Evolutionary conservation across 2,329 filamentous ascomycete species (phyloP).

Genomic region (Claviceps citrina): DNA sequence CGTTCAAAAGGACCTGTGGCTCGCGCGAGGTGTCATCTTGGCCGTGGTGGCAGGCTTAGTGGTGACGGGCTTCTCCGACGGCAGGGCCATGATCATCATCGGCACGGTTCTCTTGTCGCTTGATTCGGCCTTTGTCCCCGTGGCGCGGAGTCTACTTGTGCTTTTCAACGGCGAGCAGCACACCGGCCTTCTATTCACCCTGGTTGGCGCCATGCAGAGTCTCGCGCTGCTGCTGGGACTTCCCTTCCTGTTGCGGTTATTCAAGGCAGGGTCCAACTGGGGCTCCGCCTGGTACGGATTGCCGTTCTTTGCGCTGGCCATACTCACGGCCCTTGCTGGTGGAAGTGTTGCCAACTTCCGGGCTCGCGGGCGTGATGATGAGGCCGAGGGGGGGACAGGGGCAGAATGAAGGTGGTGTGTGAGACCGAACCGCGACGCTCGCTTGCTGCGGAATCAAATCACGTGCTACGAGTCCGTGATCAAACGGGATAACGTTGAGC

Average conservation of each 20-base stretch:
- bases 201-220: neutral
- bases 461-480: too few species aligned
- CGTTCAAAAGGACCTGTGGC: slow-evolving; percentile 2
- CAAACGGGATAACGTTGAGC: too few species aligned
- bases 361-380: neutral
- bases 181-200: neutral
- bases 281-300: neutral
- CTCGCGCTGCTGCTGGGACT: neutral
- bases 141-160: slow-evolving; percentile 2
- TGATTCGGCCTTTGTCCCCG: neutral
- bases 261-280: neutral
- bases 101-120: slow-evolving; percentile 3
- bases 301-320: neutral
- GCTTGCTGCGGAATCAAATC: too few species aligned
- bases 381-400: neutral
- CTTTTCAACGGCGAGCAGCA: slow-evolving; percentile 2
- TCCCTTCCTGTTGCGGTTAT: slow-evolving; percentile 1
- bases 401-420: neutral
- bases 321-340: neutral
- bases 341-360: slow-evolving; percentile 1
- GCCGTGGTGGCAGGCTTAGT: neutral
- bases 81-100: slow-evolving; percentile 1
- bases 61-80: slow-evolving; percentile 1
- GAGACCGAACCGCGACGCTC: too few species aligned
- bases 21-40: slow-evolving; percentile 1